Percentiles rank a stretch among this genome's conserved stretches.
phyloP scores from a whole-genome alignment of 257 asterid species.

The Primulina huaijiensis region DNA sequence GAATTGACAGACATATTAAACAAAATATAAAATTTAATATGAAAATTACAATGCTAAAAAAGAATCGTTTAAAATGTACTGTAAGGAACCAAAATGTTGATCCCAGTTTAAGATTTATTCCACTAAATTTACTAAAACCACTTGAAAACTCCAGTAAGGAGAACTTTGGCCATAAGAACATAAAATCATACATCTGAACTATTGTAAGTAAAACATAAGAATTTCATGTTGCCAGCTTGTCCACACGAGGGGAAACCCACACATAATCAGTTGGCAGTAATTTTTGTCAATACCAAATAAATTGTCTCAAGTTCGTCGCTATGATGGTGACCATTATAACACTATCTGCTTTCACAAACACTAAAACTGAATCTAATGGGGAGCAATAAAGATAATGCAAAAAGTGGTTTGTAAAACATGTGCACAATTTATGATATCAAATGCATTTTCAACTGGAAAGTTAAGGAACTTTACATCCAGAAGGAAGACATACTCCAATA shows the following conservation, averaged over 20 bases:
- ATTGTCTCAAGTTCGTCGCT: background rate
- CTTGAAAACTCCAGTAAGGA: background rate
- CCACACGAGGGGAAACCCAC: background rate
- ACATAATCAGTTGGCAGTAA: background rate
- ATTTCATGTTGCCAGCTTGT: background rate
- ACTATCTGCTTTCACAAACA: background rate
- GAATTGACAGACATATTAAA: conserved; percentile 19
- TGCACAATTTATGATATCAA: background rate
- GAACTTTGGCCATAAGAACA: background rate
- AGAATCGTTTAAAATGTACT: background rate
- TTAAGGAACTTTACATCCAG: background rate
- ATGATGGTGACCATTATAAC: background rate
- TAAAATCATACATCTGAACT: background rate
- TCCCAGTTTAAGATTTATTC: conserved; percentile 1
- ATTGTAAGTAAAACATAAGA: background rate
- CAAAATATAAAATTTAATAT: background rate
- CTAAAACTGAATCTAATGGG: background rate
- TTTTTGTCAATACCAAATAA: background rate
- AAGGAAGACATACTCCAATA: background rate
- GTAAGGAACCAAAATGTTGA: conserved; percentile 15
- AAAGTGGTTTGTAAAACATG: too few species aligned
- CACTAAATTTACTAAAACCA: background rate
- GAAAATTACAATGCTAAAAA: background rate
- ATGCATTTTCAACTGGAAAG: background rate
- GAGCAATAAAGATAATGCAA: background rate